phyloP scores from a whole-genome alignment of 2,329 filamentous ascomycete genomes.

The Paramyrothecium sp. region DNA sequence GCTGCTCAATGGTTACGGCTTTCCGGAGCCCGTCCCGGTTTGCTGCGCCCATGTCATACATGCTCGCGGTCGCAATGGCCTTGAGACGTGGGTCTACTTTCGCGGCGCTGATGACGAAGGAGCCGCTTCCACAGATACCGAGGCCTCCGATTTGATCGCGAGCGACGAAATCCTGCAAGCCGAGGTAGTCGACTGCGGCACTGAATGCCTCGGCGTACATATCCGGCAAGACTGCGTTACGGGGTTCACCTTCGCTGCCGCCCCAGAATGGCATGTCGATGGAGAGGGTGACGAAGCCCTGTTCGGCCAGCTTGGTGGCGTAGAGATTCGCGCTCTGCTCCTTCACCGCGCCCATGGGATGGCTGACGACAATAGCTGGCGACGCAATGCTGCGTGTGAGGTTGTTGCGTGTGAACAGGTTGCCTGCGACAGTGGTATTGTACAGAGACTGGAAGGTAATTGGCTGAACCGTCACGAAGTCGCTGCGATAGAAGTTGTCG shows the following conservation, averaged over 20 bases:
- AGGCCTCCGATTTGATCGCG: conserved; percentile 25
- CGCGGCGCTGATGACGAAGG: conserved; percentile 30
- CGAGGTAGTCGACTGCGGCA: conserved; percentile 27
- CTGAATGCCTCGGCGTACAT: conserved; percentile 26
- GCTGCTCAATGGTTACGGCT: not conserved
- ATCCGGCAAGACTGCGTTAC: conserved; percentile 21
- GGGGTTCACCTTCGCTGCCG: conserved; percentile 18
- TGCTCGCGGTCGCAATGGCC: conserved; percentile 14
- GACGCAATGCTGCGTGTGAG: not conserved
- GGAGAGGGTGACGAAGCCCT: conserved; percentile 21
- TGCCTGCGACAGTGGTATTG: not conserved
- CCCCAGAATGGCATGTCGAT: conserved; percentile 22
- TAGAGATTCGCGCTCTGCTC: conserved; percentile 28
- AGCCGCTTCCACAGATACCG: conserved; percentile 28
- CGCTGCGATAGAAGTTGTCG: not conserved
- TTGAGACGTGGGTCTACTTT: conserved; percentile 26
- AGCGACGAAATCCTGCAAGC: conserved; percentile 17
- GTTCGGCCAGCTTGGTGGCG: conserved; percentile 19
- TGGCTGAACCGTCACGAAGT: not conserved
- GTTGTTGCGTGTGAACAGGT: conserved; percentile 11
- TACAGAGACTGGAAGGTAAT: not conserved
- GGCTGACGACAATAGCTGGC: conserved; percentile 22
- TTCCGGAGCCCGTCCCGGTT: not conserved
- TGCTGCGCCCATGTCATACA: not conserved
- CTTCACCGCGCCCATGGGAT: conserved; percentile 26